Evolutionary conservation across 208 protist species (phyloP), one percentile per base, ranked within the genome.

Genomic region (Wallacemonas collosoma): DNA sequence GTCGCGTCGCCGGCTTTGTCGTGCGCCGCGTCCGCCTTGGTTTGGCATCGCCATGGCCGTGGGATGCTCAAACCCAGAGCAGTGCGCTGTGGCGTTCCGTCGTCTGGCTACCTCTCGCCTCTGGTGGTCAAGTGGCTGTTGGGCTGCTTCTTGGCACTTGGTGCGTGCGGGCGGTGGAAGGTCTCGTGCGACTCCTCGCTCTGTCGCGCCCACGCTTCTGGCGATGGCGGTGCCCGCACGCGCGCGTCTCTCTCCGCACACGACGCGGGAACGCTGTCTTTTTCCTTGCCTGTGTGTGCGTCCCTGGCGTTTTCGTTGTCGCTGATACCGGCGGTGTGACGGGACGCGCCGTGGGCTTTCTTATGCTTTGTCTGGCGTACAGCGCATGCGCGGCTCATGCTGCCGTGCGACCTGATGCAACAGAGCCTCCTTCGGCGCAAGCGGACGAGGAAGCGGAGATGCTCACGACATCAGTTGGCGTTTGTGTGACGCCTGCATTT

Each of bases 321-420:
- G 39, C 60, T 4, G 60, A 65, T 17, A 1, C 36, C 11, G 7
- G 60, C 2, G 41, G 39, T 15, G 66, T 75, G 47, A 67, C 76
- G n/a, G 45, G 39, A 40, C 76, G 71, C 17, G 71, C 64, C 2
- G 35, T 73, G 3, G 57, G 48, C 41, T 67, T 68, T 55, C 71
- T 80, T 3, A 35, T 68, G n/a, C 58, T 73, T 15, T 73, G 74
- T 38, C 44, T 76, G 44, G 12, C 61, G 14, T n/a, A 44, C 57
- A 63, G 36, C n/a, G 57, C 57, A 6, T 63, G 57, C 36, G 9
- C 6, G 17, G 5, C 14, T 35, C 53, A 17, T 7, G 53, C 26
- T 8, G 26, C 6, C 26, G 53, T 38, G 15, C 14, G 9, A 6
- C 38, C 8, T 36, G 51, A 56, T 5, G 51, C 51, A 6, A n/a